Evolutionary conservation across 192 early-diverging fungal species (phyloP).

Genomic region (Glomus cerebriforme): DNA sequence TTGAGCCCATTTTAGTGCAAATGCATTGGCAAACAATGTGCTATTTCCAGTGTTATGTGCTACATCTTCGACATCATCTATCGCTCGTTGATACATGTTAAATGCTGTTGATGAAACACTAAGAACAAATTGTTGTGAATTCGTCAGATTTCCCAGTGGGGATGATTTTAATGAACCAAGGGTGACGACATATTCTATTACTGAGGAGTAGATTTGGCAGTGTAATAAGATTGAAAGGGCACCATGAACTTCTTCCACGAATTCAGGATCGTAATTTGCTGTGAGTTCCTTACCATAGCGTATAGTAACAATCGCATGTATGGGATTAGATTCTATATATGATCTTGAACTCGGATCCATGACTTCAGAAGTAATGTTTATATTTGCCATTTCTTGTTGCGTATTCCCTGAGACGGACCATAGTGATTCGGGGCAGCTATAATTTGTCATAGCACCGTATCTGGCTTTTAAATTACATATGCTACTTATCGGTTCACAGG

Average conservation of each 20-base stretch:
- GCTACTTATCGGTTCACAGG: neutral
- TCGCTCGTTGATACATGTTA: neutral
- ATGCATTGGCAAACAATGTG: neutral
- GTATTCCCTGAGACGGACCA: neutral
- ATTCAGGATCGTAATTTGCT: neutral
- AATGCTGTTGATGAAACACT: neutral
- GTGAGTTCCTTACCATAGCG: neutral
- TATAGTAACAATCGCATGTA: neutral
- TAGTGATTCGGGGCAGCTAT: neutral
- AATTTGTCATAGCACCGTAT: neutral
- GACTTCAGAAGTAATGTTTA: neutral
- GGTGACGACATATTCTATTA: neutral
- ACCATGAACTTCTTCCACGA: neutral
- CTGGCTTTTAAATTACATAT: conserved; percentile 4
- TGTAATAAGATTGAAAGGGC: neutral
- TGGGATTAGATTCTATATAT: neutral
- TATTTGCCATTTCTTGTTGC: neutral
- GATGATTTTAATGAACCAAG: neutral
- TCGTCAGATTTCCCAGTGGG: neutral
- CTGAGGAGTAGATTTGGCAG: neutral
- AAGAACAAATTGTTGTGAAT: neutral
- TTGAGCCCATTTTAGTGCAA: conserved; percentile 6
- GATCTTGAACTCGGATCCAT: neutral
- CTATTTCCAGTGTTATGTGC: neutral
- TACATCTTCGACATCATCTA: neutral